Evolutionary conservation across 2,329 filamentous ascomycete species (phyloP).

Genomic region (Immersiporthe knoxdaviesiana): DNA sequence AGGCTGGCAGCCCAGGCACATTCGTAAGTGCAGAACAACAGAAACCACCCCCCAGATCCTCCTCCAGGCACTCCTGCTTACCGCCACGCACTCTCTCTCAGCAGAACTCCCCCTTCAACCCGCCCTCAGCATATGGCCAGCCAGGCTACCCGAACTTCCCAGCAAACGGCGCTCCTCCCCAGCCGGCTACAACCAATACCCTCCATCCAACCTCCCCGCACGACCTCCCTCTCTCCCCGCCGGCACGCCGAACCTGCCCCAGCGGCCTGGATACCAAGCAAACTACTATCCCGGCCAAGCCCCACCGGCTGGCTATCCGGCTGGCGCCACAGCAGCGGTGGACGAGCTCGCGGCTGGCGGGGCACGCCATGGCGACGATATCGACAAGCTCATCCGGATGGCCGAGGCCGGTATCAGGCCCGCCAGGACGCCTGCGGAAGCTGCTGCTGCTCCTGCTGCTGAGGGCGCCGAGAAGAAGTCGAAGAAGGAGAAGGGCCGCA

Average conservation of each 20-base stretch:
- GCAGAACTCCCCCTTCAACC: conserved; percentile 49
- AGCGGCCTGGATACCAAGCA: conserved; percentile 36
- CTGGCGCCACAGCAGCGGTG: conserved; percentile 46
- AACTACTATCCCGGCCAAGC: conserved; percentile 36
- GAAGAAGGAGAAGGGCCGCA: conserved; percentile 66
- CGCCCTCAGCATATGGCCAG: conserved; percentile 41
- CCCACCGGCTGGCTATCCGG: conserved; percentile 35
- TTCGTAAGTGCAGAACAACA: conserved; percentile 60
- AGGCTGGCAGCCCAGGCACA: conserved; percentile 55
- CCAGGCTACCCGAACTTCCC: conserved; percentile 40
- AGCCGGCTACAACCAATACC: conserved; percentile 36
- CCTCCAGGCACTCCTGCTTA: conserved; percentile 32
- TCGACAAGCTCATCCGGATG: conserved; percentile 67
- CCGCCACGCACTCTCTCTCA: no score
- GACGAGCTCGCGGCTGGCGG: conserved; percentile 53
- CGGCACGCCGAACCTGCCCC: conserved; percentile 34
- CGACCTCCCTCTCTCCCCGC: conserved; percentile 45
- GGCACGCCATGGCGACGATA: conserved; percentile 58
- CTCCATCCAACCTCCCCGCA: conserved; percentile 49
- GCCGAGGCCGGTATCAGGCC: conserved; percentile 64
- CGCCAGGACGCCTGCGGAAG: conserved; percentile 37
- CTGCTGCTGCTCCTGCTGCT: conserved; percentile 40
- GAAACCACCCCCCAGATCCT: no score
- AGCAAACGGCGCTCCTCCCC: conserved; percentile 42
- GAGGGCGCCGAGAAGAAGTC: conserved; percentile 62